These are phyloP conservation scores for Arachis monticola DNA, from an alignment of 331 rosid species.

Conservation along the genomic window DNA sequence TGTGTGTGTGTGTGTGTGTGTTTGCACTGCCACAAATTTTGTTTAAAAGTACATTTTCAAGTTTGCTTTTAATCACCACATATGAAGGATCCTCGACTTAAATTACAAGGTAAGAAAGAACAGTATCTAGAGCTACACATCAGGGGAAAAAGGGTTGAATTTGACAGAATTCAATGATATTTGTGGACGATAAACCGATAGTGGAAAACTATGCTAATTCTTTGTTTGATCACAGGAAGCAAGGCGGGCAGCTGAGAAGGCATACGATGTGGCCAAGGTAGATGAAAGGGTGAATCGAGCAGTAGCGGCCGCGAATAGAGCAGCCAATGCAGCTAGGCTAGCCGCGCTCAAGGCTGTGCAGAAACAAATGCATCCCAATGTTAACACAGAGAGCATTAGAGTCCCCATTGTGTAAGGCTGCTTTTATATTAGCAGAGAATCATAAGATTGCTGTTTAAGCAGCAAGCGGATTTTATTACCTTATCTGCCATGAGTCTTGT, in stretches of 20 bases:
- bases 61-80: not conserved
- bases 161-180: not conserved
- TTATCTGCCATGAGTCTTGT: slow-evolving; percentile 43
- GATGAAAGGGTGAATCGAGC: slow-evolving; percentile 95
- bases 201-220: not conserved
- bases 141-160: not conserved
- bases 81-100: not conserved
- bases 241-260: slow-evolving; percentile 83
- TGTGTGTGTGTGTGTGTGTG: too few species aligned
- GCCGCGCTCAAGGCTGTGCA: slow-evolving; percentile 95
- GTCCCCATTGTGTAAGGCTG: slow-evolving; percentile 54
- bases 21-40: not conserved
- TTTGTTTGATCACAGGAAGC: slow-evolving; percentile 72
- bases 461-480: slow-evolving; percentile 31
- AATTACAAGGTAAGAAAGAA: not conserved
- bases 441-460: slow-evolving; percentile 33
- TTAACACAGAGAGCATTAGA: slow-evolving; percentile 54
- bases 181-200: not conserved
- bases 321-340: slow-evolving; percentile 97
- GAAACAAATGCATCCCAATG: slow-evolving; percentile 70
- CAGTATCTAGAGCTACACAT: not conserved
- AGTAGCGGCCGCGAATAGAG: slow-evolving; percentile 86
- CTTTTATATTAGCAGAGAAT: slow-evolving; percentile 26
- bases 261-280: slow-evolving; percentile 83
- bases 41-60: not conserved